These are phyloP conservation scores for Citrus inodora DNA, from an alignment of 345 rosid species.

Conservation along the genomic window DNA sequence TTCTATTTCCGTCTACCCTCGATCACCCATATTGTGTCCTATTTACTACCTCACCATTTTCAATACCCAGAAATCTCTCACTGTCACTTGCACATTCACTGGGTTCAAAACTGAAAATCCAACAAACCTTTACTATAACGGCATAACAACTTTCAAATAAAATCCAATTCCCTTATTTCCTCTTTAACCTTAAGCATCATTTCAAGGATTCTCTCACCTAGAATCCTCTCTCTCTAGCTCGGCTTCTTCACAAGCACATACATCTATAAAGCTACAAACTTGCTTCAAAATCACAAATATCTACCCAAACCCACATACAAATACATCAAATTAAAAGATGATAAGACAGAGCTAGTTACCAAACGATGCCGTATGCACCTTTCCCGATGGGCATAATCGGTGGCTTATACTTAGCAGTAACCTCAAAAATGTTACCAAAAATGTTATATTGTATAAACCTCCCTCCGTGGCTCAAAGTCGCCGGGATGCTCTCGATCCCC, in stretches of 20 bases:
- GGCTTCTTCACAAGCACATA: background rate
- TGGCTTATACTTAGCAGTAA: conserved; percentile 94
- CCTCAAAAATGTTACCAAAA: conserved; percentile 94
- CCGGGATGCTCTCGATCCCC: conserved; percentile 79
- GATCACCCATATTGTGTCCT: background rate
- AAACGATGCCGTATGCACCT: conserved; percentile 99
- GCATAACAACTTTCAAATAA: background rate
- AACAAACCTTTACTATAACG: background rate
- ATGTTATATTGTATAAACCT: conserved; percentile 94
- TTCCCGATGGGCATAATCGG: conserved; percentile 99
- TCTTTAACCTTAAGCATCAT: no score
- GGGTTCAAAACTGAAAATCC: background rate
- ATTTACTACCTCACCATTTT: background rate
- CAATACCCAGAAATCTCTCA: background rate
- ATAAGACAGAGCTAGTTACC: conserved; percentile 37
- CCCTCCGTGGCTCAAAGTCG: conserved; percentile 88
- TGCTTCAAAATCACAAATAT: background rate
- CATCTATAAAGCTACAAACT: background rate
- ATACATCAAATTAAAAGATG: background rate
- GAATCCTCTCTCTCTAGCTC: background rate
- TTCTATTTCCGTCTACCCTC: background rate
- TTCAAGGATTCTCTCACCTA: background rate
- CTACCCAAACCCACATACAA: background rate
- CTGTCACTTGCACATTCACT: background rate
- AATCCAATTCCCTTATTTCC: background rate